Conservation (phyloP, 2,329 filamentous ascomycete genomes). For the Trichoderma asperellum region DNA sequence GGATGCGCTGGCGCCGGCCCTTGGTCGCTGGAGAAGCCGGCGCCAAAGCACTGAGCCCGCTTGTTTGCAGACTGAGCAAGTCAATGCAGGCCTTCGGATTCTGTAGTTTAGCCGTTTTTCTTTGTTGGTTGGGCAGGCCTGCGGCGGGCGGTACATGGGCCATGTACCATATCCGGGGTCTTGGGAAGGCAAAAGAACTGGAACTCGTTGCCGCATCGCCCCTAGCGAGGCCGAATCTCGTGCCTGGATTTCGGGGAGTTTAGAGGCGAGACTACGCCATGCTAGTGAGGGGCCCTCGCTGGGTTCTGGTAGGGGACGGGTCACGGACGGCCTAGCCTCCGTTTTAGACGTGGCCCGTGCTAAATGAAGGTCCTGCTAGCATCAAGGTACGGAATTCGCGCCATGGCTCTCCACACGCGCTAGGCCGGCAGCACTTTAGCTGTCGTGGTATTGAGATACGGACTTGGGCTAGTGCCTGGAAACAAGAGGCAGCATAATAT, state of each 20-base stretch:
- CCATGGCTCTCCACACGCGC: not conserved
- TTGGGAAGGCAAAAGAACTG: conserved; percentile 6
- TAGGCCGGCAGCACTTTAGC: not conserved
- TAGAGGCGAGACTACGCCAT: conserved; percentile 16
- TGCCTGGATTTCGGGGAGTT: conserved; percentile 24
- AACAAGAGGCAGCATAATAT: not conserved
- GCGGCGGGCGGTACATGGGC: conserved; percentile 8
- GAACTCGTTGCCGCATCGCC: conserved; percentile 16
- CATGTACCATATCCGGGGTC: conserved; percentile 23
- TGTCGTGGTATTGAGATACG: not conserved
- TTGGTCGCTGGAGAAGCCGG: not conserved
- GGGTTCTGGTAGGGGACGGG: not conserved
- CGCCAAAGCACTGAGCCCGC: not conserved
- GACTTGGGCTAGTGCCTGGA: not conserved
- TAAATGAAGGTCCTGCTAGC: conserved; percentile 17
- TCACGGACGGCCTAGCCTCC: conserved; percentile 3
- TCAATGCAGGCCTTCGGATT: not conserved
- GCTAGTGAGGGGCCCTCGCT: not conserved
- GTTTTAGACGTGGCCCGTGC: conserved; percentile 24
- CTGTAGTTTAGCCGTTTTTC: not conserved
- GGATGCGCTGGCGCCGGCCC: not conserved
- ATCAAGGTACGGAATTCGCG: not conserved
- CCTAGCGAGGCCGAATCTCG: conserved; percentile 23
- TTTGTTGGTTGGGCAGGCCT: conserved; percentile 18
- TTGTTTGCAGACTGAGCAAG: not conserved